These are phyloP conservation scores for Fusarium acutatum DNA, from an alignment of 2,329 filamentous ascomycete species.

Conservation along the genomic window DNA sequence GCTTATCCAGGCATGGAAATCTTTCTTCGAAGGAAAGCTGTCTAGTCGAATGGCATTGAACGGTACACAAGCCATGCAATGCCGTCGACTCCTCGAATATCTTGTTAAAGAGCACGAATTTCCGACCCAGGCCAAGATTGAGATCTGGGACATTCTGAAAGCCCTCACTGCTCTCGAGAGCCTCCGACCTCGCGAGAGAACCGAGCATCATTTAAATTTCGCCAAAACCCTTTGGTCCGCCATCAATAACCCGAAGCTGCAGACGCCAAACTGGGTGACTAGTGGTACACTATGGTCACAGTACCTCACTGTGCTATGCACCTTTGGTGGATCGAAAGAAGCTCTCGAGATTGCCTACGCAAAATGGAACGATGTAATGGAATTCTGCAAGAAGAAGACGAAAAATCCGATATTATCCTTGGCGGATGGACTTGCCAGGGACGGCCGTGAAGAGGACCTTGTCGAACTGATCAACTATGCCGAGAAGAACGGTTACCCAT, in stretches of 20 bases:
- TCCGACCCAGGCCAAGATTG: slow-evolving; percentile 43
- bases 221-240: slow-evolving; percentile 53
- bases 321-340: slow-evolving; percentile 63
- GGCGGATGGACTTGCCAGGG: slow-evolving; percentile 66
- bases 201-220: slow-evolving; percentile 57
- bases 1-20: slow-evolving; percentile 70
- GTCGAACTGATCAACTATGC: slow-evolving; percentile 63
- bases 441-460: slow-evolving; percentile 67
- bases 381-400: slow-evolving; percentile 32
- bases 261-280: slow-evolving; percentile 22
- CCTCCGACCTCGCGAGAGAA: slow-evolving; percentile 53
- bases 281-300: slow-evolving; percentile 42
- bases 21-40: slow-evolving; percentile 68
- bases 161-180: slow-evolving; percentile 56
- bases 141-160: slow-evolving; percentile 44
- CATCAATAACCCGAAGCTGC: slow-evolving; percentile 31
- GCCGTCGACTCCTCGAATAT: slow-evolving; percentile 67
- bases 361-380: slow-evolving; percentile 41
- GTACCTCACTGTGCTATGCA: slow-evolving; percentile 55
- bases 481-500: slow-evolving; percentile 55
- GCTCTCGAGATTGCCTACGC: slow-evolving; percentile 56
- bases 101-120: slow-evolving; percentile 50
- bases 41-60: slow-evolving; percentile 62
- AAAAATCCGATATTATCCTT: slow-evolving; percentile 42
- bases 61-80: slow-evolving; percentile 69